phyloP scores from a whole-genome alignment of 768 basidiomycete species.

The Amanita rubescens region DNA sequence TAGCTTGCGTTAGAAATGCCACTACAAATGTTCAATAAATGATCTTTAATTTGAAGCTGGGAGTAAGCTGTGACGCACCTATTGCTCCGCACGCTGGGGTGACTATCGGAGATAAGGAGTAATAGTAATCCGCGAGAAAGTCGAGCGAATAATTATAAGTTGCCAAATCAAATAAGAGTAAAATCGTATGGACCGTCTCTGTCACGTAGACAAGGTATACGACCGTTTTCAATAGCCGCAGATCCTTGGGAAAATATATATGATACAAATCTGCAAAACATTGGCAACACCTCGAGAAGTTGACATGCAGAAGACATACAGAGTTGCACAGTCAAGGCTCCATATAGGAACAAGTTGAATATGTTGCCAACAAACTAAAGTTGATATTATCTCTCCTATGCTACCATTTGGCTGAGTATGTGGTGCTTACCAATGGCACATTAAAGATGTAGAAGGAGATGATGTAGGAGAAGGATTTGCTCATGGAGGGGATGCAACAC shows the following conservation, averaged over 20 bases:
- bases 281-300: neutral
- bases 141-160: too few species aligned
- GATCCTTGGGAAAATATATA: slow-evolving; percentile 12
- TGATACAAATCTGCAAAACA: slow-evolving; percentile 11
- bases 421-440: too few species aligned
- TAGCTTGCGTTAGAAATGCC: neutral
- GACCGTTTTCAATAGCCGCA: slow-evolving; percentile 5
- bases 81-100: neutral
- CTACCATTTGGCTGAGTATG: too few species aligned
- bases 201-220: slow-evolving; percentile 10
- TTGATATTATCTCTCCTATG: too few species aligned
- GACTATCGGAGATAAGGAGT: too few species aligned
- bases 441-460: too few species aligned
- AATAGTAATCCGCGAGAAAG: too few species aligned
- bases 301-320: neutral
- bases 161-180: neutral
- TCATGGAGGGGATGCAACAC: too few species aligned
- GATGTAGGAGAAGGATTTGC: too few species aligned
- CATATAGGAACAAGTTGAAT: neutral
- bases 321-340: slow-evolving; percentile 2
- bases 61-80: neutral
- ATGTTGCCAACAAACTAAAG: neutral
- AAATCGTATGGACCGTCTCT: slow-evolving; percentile 9
- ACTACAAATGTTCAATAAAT: neutral
- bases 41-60: too few species aligned